Evolutionary conservation across 176 grass and related monocot genomes (phyloP), one percentile per base, ranked within the genome.

Genomic region (Zea mays): DNA sequence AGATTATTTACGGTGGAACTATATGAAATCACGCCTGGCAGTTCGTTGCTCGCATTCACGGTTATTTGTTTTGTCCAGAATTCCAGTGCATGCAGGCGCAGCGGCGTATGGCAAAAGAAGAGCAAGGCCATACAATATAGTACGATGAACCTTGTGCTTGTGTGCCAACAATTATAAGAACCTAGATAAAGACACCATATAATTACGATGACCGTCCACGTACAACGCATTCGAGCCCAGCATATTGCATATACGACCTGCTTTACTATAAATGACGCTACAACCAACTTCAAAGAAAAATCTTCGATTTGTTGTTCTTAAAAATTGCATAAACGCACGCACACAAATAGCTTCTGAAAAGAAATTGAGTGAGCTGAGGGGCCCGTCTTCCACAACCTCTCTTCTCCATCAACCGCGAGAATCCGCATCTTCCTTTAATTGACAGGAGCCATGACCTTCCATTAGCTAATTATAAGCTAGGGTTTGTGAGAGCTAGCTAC

Each of bases 381-480:
- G 0, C 84, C 84, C 71, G 10, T 81, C 44, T 75, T 81, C 77
- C 84, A 86, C 84, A 69, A 81, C 61, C 42, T 50, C 33, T 71
- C 35, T 3, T 62, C 54, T 71, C 65, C 19, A 46, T 50, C 67
- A 42, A 43, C 60, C 74, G 36, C 12, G 69, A 69, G 84, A 75
- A 86, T 86, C 71, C 4, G 79, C 79, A 81, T 81, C 79, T 68
- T 68, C 48, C 3, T 57, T 14, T 47, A 58, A 20, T 47, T 6
- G 2, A 14, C 42, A 47, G 19, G n/a, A 46, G 66, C 2, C 45
- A 69, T 34, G 44, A 70, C 54, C 39, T 39, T 75, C 56, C 55
- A 60, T 62, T 46, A 50, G 19, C 19, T 8, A 69, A 40, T 39
- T 39, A 27, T 62, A 64, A 3, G 36, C 36, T 71, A 75, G 73